Base-by-base conservation (phyloP, 208 protist species). In the Perkinsela sp. region DNA sequence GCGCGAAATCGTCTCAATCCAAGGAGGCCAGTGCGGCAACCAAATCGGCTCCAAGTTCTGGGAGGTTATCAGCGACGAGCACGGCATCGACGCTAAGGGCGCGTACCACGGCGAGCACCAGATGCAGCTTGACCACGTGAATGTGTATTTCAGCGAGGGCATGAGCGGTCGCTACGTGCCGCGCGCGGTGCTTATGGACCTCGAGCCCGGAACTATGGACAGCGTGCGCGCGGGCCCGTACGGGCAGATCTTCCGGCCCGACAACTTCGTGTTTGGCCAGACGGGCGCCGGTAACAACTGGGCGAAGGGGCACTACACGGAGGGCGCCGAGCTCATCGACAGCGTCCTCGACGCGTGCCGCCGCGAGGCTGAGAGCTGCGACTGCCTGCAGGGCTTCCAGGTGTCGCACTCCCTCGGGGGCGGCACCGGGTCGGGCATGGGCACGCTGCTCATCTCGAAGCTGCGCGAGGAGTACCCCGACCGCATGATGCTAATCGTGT, bases 331-430 rank as follows among this genome's bases (percentile, higher is more conserved):
- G 76, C 74, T 97, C 1, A 85, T 96, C 30, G 94, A 97, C 67
- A 72, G 73, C n/a, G 85, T 96, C 0, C 72, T 97, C 30, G 94
- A 97, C 66, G 79, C 88, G 30, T 80, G 96, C 6, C 78, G 94
- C 68, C 96, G 93, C 77, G 92, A 97, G 78, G 89, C 90, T 28
- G 94, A 97, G 77, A 31, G 16, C 32, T 95, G 85, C 72, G 92
- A 97, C 69, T 92, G 86, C 72, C 78, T 97, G n/a, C 94, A 97
- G 80, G 94, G 94, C 57, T 97, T 97, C 85, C 94, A 96, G 75
- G 67, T 97, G 13, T 75, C 77, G 67, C 94, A 97, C 87, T 97
- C 94, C n/a, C 84, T 97, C 32, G 94, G 94, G 70, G 94, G 94
- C 76, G 94, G 94, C 71, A 97, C 94, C 32, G 94, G 94, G 69